Base-by-base conservation (phyloP, 2,329 filamentous ascomycete species). In the Exophiala phaeomuriformis region DNA sequence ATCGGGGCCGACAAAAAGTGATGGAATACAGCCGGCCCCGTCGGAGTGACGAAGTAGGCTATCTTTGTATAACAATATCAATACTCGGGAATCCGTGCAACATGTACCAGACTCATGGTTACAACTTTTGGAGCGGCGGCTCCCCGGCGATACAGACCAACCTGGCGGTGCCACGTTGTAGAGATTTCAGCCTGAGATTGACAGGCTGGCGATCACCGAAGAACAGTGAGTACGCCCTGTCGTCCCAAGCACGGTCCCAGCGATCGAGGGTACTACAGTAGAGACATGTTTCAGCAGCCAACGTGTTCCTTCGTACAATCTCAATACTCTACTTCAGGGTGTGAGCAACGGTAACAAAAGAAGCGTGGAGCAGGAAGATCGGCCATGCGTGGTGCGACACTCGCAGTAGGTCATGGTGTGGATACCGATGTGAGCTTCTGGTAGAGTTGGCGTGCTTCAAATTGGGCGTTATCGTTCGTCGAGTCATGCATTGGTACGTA, bases 201-300 rank as follows among this genome's bases (percentile, higher is more conserved):
- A 19, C 19, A 19, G 19, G 19, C 19, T 19, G 19, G 19, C 19
- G 19, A 19, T 19, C 19, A 19, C 19, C 19, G 19, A 19, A 19
- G 19, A 19, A 19, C 19, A 19, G 19, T 19, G 19, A 19, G 19
- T 19, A 19, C 19, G 19, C 19, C 19, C 19, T 19, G 19, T 19
- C 19, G 19, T 19, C 19, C 19, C 19, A 19, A 19, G 19, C 19
- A 19, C 19, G 19, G 19, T 19, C 19, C 19, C 19, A 19, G 19
- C 19, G 19, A 19, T 19, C 19, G 19, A 19, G 19, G 19, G 19
- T 19, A 19, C 19, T 27, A 19, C 5, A 19, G n/a, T 12, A 49
- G 45, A 53, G 46, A 53, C 51, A 52, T 53, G 51, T 53, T 44
- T 53, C 51, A 53, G 31, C 7, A 31, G 8, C 19, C 32, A 28